Evolutionary conservation across 495 filamentous ascomycete genomes (phyloP).

Genomic region (Aspergillus carlsbadensis): DNA sequence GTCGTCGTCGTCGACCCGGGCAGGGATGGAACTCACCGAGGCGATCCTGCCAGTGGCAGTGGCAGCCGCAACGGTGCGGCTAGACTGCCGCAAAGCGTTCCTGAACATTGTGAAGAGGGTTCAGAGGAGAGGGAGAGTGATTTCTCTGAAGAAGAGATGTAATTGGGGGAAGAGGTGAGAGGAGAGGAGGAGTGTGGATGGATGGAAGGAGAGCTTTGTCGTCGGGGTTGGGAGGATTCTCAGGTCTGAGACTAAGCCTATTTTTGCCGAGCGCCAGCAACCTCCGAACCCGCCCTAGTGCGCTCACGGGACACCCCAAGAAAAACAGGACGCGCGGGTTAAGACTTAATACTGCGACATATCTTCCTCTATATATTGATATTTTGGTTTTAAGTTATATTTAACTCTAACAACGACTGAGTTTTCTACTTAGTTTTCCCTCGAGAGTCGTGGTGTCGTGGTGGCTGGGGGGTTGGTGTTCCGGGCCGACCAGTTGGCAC

Average conservation of each 20-base stretch:
- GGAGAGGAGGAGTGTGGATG: slow-evolving; percentile 51
- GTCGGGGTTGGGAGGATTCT: slow-evolving; percentile 50
- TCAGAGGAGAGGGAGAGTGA: slow-evolving; percentile 49
- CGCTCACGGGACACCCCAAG: slow-evolving; percentile 26
- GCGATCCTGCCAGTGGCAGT: slow-evolving; percentile 86
- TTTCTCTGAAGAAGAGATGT: slow-evolving; percentile 52
- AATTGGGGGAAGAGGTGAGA: slow-evolving; percentile 49
- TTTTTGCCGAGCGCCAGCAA: slow-evolving; percentile 39
- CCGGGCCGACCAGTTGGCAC: slow-evolving; percentile 31
- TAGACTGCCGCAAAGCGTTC: slow-evolving; percentile 94
- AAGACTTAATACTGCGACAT: neutral
- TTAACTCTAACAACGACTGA: neutral
- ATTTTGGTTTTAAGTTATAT: neutral
- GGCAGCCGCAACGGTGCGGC: slow-evolving; percentile 88
- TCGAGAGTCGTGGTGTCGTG: neutral
- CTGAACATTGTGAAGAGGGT: slow-evolving; percentile 81
- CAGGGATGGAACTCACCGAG: slow-evolving; percentile 72
- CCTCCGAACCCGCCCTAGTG: slow-evolving; percentile 51
- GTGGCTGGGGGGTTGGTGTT: slow-evolving; percentile 10
- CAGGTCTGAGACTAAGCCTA: slow-evolving; percentile 47
- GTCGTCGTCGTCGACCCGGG: slow-evolving; percentile 22
- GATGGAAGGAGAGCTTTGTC: slow-evolving; percentile 57
- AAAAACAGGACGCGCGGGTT: slow-evolving; percentile 1
- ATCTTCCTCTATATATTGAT: neutral
- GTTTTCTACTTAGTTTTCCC: neutral